Percentiles rank a stretch among this genome's conserved stretches.
phyloP scores from a whole-genome alignment of 2,329 filamentous ascomycete species.

The Ophiostoma piceae region DNA sequence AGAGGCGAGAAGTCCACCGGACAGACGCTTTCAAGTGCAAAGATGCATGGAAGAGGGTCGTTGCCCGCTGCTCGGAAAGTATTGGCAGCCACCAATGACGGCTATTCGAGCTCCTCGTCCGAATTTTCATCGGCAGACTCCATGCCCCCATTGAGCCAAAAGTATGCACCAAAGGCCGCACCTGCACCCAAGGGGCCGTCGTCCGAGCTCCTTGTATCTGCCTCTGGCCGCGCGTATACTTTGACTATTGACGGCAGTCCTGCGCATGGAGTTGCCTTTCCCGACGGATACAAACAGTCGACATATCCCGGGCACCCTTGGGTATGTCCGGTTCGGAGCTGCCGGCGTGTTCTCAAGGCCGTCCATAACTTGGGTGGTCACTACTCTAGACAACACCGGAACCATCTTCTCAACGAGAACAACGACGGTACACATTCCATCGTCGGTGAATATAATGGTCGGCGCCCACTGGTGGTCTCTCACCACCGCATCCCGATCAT shows the following conservation, averaged over 20 bases:
- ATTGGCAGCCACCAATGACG: background rate
- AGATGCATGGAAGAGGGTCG: background rate
- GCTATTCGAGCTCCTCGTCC: background rate
- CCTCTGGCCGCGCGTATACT: constrained; percentile 7
- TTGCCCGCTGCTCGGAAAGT: background rate
- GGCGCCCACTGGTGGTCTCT: constrained; percentile 29
- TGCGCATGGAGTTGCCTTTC: constrained; percentile 12
- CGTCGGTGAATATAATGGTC: constrained; percentile 21
- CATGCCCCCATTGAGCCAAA: background rate
- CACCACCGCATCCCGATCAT: constrained; percentile 23
- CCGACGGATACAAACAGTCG: constrained; percentile 2
- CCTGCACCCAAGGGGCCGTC: background rate
- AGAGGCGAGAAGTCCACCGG: background rate
- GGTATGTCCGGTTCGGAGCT: constrained; percentile 15
- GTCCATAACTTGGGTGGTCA: constrained; percentile 12
- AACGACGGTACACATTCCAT: constrained; percentile 30
- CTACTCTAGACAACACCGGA: background rate
- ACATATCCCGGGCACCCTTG: constrained; percentile 13
- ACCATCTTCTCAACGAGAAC: background rate
- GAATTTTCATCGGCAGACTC: background rate
- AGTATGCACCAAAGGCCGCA: background rate
- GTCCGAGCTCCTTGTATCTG: background rate
- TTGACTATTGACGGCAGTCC: background rate
- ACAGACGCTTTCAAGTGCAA: background rate
- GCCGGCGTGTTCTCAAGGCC: constrained; percentile 13